phyloP scores from a whole-genome alignment of 2,329 filamentous ascomycete genomes.

The Colletotrichum incanum region DNA sequence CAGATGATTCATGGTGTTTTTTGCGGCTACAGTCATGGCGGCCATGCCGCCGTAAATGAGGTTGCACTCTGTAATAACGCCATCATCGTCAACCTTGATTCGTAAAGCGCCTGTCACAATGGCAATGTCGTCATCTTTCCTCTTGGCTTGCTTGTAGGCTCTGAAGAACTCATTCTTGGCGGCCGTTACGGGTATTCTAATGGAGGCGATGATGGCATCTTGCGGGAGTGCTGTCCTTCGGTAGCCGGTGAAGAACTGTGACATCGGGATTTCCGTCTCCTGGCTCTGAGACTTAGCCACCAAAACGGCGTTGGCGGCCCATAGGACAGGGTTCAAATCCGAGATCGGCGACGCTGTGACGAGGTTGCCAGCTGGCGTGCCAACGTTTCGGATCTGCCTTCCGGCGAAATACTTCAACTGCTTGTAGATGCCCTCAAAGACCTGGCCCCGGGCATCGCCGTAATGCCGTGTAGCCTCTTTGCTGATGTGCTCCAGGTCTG shows the following conservation, averaged over 20 bases:
- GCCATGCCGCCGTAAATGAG: conserved; percentile 97
- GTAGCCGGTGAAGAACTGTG: conserved; percentile 93
- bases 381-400: conserved; percentile 96
- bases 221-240: conserved; percentile 84
- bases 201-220: conserved; percentile 87
- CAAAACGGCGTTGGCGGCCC: conserved; percentile 86
- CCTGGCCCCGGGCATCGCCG: conserved; percentile 78
- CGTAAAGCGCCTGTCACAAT: conserved; percentile 93
- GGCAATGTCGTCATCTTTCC: conserved; percentile 98
- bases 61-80: conserved; percentile 81
- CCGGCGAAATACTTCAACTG: conserved; percentile 96
- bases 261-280: conserved; percentile 91
- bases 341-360: conserved; percentile 97
- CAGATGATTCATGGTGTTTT: conserved; percentile 81
- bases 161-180: conserved; percentile 87
- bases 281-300: conserved; percentile 83
- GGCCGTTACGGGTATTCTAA: conserved; percentile 85
- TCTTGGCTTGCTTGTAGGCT: conserved; percentile 95
- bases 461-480: conserved; percentile 85
- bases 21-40: conserved; percentile 89
- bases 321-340: conserved; percentile 94
- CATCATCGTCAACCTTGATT: conserved; percentile 77
- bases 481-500: conserved; percentile 90
- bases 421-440: conserved; percentile 92
- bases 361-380: conserved; percentile 93